Evolutionary conservation across 441 rosid genomes (phyloP), one percentile per base, ranked within the genome.

Genomic region (Erodium trifolium): DNA sequence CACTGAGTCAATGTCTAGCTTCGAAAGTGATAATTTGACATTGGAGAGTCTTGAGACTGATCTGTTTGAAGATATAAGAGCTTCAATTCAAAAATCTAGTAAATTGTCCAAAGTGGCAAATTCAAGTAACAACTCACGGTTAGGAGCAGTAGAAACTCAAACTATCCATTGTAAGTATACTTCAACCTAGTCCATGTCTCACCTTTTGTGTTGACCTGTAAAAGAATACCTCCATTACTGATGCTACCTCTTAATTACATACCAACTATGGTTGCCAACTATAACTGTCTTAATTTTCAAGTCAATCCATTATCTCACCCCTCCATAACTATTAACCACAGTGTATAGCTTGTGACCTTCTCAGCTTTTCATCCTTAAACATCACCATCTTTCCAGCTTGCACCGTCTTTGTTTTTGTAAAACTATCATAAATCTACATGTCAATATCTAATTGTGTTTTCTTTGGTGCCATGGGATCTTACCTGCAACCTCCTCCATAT

Each of bases 21-120:
- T 88, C 53, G 84, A 77, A n/a, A 87, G 93, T 79, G 99, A 90
- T 51, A 70, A 79, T 73, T 79, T 86, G 76, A 72, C 84, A 2
- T 62, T 79, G 65, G 85, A 79, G 60, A 79, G 83, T 78, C 82
- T 73, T 14, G 91, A 81, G 69, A 79, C 66, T 62, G 96, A 78
- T 55, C 78, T 87, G 70, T 91, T 90, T 67, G 85, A 82, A 60
- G 97, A 94, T 78, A 78, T 87, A 69, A 82, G 90, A 80, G 96
- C 90, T 63, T 86, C 96, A 49, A 91, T 82, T 69, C 88, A 87
- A 81, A 89, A 81, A 77, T 87, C 87, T 66, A 80, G 77, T 47
- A 72, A 76, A 80, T 67, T 75, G 62, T 74, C 86, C 65, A 69
- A 29, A 53, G 51, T 59, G 14, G 66, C 68, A 63, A 78, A 72